A percentile compares a stretch with the other conserved stretches of the same genome.
These are phyloP conservation scores for Tieghemostelium lacteum DNA, from an alignment of 78 protist genomes.

Conservation along the genomic window DNA sequence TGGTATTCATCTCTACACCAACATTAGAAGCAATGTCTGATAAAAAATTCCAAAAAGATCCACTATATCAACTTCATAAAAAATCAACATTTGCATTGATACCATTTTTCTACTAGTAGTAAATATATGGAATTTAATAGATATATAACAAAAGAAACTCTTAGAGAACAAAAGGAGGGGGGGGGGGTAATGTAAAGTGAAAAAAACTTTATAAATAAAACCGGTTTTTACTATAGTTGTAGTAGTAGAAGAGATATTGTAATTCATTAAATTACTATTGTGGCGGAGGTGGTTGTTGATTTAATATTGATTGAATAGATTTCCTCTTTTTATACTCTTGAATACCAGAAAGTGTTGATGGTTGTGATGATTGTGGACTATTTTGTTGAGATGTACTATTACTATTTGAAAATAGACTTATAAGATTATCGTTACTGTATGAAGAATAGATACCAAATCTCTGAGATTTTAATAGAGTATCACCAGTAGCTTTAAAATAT, in stretches of 20 bases:
- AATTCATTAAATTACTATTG: too few relatives aligned
- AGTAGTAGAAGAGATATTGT: too few relatives aligned
- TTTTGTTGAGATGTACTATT: neutral
- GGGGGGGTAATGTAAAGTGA: neutral
- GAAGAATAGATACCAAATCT: conserved; percentile 15
- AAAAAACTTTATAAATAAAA: too few relatives aligned
- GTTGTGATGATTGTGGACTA: neutral
- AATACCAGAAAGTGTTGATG: neutral
- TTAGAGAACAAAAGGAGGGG: neutral
- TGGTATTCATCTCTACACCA: conserved; percentile 46
- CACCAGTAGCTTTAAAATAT: conserved; percentile 41
- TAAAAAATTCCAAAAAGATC: conserved; percentile 1
- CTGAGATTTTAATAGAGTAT: conserved; percentile 48
- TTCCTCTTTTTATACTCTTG: neutral
- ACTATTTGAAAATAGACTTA: neutral
- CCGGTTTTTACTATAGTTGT: too few relatives aligned
- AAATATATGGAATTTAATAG: neutral
- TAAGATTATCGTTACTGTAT: neutral
- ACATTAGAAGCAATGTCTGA: conserved; percentile 24
- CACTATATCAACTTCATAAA: conserved; percentile 4
- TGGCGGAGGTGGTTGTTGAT: too few relatives aligned
- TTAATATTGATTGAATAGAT: too few relatives aligned
- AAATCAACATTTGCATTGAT: conserved; percentile 20
- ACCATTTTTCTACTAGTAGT: neutral
- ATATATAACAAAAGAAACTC: too few relatives aligned